Percentiles rank a stretch among this genome's conserved stretches.
Evolutionary conservation across 306 rosid species (phyloP).

Genomic region (Glycine latifolia): DNA sequence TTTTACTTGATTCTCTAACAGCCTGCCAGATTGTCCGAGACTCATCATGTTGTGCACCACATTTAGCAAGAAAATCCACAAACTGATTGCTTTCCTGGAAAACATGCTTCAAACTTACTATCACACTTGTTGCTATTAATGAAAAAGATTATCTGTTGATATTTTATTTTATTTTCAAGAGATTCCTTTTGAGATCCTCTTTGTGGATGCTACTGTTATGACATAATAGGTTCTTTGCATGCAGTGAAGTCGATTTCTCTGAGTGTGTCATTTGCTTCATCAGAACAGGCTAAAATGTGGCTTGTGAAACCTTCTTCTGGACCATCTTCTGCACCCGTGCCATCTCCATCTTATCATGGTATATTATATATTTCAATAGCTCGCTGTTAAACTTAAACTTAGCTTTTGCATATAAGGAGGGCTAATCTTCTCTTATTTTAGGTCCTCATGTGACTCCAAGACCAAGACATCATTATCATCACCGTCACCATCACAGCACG

Average conservation of each 20-base stretch:
- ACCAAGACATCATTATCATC: conserved; percentile 50
- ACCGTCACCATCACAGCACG: conserved; percentile 56
- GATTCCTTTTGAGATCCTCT: conserved; percentile 17
- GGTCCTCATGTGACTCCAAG: conserved; percentile 59
- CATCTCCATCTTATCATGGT: conserved; percentile 79
- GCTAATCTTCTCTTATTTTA: conserved; percentile 49
- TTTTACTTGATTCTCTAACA: neutral
- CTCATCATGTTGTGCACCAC: neutral
- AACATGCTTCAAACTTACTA: conserved; percentile 1
- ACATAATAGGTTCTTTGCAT: conserved; percentile 37
- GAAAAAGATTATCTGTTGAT: conserved; percentile 6
- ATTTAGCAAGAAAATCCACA: conserved; percentile 14
- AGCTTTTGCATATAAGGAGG: neutral
- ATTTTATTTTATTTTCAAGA: neutral
- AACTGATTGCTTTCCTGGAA: conserved; percentile 30
- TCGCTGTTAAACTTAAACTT: conserved; percentile 9
- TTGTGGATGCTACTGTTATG: neutral
- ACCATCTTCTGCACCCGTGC: conserved; percentile 60
- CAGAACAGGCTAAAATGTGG: conserved; percentile 54
- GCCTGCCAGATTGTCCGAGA: neutral
- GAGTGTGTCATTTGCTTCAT: conserved; percentile 59
- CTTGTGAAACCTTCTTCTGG: conserved; percentile 56
- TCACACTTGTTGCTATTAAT: neutral
- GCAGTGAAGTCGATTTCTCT: conserved; percentile 71
- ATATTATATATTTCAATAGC: conserved; percentile 33